A percentile compares a stretch with the other conserved stretches of the same genome.
These are phyloP conservation scores for Boletus patriciae DNA, from an alignment of 768 basidiomycete species.

Conservation along the genomic window DNA sequence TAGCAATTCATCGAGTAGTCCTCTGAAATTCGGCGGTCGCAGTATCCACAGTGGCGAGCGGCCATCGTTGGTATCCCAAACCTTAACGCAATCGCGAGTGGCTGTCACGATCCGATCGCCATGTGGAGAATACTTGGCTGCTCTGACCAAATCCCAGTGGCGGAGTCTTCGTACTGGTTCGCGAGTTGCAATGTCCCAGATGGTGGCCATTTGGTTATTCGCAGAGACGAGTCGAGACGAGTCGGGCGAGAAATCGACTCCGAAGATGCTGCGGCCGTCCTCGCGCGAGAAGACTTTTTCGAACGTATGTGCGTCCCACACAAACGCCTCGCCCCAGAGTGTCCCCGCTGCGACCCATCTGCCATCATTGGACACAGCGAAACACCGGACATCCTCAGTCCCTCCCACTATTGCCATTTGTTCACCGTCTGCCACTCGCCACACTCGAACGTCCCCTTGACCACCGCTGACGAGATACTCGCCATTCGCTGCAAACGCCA, in stretches of 20 bases:
- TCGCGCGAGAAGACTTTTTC: not conserved
- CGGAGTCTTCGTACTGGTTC: not conserved
- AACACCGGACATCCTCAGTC: no score
- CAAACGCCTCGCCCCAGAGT: not conserved
- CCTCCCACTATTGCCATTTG: not conserved
- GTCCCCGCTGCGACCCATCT: constrained; percentile 5
- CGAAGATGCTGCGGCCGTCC: not conserved
- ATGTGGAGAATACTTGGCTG: not conserved
- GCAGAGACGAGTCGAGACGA: no score
- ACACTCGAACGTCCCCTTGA: no score
- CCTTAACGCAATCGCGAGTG: not conserved
- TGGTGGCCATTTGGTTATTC: not conserved
- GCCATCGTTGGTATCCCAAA: not conserved
- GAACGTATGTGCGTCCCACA: not conserved
- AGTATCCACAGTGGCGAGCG: not conserved
- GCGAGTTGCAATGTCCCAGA: not conserved
- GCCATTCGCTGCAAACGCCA: no score
- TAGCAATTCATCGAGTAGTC: not conserved
- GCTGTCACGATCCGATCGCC: not conserved
- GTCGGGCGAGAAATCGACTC: constrained; percentile 7
- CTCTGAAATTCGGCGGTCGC: not conserved
- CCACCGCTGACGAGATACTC: not conserved
- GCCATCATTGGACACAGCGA: not conserved
- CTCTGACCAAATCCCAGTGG: not conserved
- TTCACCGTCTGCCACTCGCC: not conserved